Base-by-base conservation (phyloP, 2,329 filamentous ascomycete genomes). In the Fusarium sp. region DNA sequence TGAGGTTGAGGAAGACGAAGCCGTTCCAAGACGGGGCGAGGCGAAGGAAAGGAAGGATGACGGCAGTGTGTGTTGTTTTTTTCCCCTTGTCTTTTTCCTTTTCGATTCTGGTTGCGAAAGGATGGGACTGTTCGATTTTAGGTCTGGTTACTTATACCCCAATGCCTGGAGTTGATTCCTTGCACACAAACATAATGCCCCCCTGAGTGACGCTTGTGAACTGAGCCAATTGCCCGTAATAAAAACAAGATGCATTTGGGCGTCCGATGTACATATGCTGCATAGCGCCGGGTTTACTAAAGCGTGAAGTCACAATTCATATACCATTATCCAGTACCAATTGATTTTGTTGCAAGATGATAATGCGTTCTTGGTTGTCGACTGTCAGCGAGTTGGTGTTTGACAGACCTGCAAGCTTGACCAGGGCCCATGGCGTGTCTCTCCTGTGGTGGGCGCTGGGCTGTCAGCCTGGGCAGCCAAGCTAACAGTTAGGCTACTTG, bases 71-170 rank as follows among this genome's bases (percentile, higher is more conserved):
- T 46, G 53, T 73, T 76, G 59, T 65, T 71, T 74, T 65, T 62
- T 41, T n/a, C 44, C 46, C 46, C 59, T 64, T 56, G 62, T 72
- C 60, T 54, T 63, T 55, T 42, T 27, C 38, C 47, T 65, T 66
- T 56, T 66, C 55, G 49, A 50, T 57, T 65, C 36, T 57, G 64
- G 59, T 39, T 57, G 55, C 57, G 69, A 65, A 64, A 64, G 71
- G 65, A 53, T 36, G 66, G 70, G 67, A 63, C 50, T 72, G 62
- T 73, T 76, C 67, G 75, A 54, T 65, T 53, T 75, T 73, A 77
- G 75, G 75, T 63, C 67, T 68, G 70, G 70, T 73, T 77, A 76
- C 62, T 76, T 77, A 76, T 76, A 76, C 75, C 75, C 75, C 74
- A 74, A 75, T 68, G 75, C 75, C 75, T 76, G 75, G 71, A 75